phyloP scores from a whole-genome alignment of 2,329 filamentous ascomycete genomes.

The Rhytidhysteron rufulum region DNA sequence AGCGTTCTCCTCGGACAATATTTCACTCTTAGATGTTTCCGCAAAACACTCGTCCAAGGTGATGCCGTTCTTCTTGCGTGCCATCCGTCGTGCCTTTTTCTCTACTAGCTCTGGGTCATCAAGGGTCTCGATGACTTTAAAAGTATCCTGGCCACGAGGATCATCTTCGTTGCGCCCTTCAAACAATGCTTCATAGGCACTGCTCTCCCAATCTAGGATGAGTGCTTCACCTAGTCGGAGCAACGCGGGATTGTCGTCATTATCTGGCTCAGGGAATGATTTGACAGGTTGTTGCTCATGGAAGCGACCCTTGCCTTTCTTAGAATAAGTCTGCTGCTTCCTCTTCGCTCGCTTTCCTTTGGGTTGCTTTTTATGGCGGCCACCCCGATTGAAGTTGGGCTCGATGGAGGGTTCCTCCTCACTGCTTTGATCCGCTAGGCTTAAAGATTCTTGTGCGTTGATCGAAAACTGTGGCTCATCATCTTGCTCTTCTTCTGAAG shows the following conservation, averaged over 20 bases:
- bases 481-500: constrained; percentile 33
- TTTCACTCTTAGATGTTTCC: constrained; percentile 91
- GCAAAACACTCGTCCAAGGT: constrained; percentile 86
- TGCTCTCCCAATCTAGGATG: constrained; percentile 77
- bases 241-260: constrained; percentile 56
- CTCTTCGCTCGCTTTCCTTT: constrained; percentile 27
- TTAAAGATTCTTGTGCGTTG: constrained; percentile 23
- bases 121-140: constrained; percentile 54
- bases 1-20: constrained; percentile 89
- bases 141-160: constrained; percentile 59
- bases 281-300: constrained; percentile 26
- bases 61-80: constrained; percentile 70
- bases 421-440: constrained; percentile 30
- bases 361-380: constrained; percentile 25
- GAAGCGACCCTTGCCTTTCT: constrained; percentile 24
- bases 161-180: constrained; percentile 41
- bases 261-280: constrained; percentile 28
- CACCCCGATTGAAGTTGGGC: constrained; percentile 17
- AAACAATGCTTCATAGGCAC: constrained; percentile 70
- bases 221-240: constrained; percentile 80
- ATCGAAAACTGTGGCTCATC: constrained; percentile 23
- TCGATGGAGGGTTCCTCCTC: constrained; percentile 34
- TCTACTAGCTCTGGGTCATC: constrained; percentile 58
- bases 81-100: constrained; percentile 59
- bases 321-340: constrained; percentile 24